Conservation (phyloP, 176 grass and related monocot species). For the Elaeis guineensis region DNA sequence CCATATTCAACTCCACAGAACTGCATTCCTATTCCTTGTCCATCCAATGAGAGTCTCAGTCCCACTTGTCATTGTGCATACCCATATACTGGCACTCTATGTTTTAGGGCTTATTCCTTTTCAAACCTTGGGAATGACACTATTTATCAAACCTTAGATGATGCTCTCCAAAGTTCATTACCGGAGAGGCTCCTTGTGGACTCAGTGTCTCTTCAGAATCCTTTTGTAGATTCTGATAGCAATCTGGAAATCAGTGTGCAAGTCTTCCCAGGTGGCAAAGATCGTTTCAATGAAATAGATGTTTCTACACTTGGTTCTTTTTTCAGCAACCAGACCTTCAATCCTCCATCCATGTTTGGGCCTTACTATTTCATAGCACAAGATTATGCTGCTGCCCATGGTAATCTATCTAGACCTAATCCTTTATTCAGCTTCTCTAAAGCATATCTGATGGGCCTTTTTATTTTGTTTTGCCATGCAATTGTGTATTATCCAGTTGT, state of each 20-base stretch:
- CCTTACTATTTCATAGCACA: constrained; percentile 60
- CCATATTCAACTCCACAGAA: constrained; percentile 38
- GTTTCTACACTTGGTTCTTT: constrained; percentile 37
- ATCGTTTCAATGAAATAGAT: constrained; percentile 32
- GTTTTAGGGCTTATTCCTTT: constrained; percentile 64
- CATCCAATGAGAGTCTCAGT: constrained; percentile 31
- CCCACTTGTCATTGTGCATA: constrained; percentile 52
- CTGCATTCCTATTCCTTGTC: constrained; percentile 37
- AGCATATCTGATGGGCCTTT: too few relatives aligned
- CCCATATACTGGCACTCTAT: constrained; percentile 64
- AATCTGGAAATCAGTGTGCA: constrained; percentile 42
- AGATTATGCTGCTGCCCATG: constrained; percentile 28
- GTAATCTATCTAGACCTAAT: constrained; percentile 17
- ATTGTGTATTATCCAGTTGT: too few relatives aligned
- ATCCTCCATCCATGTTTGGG: constrained; percentile 25
- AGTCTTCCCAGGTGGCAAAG: constrained; percentile 44
- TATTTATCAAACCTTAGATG: constrained; percentile 34
- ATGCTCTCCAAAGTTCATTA: constrained; percentile 23
- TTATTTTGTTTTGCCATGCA: too few relatives aligned
- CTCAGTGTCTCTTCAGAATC: constrained; percentile 35
- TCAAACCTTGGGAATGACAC: constrained; percentile 53
- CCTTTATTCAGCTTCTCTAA: too few relatives aligned
- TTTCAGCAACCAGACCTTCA: constrained; percentile 71
- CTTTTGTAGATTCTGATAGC: constrained; percentile 31
- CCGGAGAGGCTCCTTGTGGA: constrained; percentile 17